Evolutionary conservation across 129 eudicot genomes (phyloP).

Genomic region (Saposhnikovia divaricata): DNA sequence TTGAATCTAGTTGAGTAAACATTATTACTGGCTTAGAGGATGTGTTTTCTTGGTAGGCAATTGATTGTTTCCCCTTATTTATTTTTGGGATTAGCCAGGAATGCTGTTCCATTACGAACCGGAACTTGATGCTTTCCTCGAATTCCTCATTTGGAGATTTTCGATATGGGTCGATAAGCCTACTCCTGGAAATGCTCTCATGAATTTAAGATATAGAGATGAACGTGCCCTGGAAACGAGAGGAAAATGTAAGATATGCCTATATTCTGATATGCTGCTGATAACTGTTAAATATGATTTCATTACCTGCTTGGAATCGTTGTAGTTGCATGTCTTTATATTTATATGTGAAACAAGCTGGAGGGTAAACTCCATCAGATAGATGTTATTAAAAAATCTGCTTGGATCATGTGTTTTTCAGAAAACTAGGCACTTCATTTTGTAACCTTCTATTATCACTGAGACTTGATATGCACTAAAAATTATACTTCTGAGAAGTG

Average conservation of each 20-base stretch:
- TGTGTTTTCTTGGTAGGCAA: slow-evolving; percentile 2
- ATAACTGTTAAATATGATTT: neutral
- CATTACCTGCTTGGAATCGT: neutral
- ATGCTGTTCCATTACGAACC: slow-evolving; percentile 92
- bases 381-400: neutral
- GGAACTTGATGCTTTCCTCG: slow-evolving; percentile 97
- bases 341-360: neutral
- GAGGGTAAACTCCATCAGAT: neutral
- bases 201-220: slow-evolving; percentile 95
- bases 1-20: neutral
- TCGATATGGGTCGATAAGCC: slow-evolving; percentile 99
- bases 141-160: slow-evolving; percentile 92
- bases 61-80: slow-evolving; percentile 31
- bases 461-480: neutral
- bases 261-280: slow-evolving; percentile 1
- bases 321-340: neutral
- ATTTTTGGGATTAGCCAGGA: slow-evolving; percentile 95
- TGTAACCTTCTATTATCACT: neutral
- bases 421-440: neutral
- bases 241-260: slow-evolving; percentile 60
- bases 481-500: neutral
- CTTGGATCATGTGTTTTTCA: neutral
- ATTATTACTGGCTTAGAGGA: neutral
- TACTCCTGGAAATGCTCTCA: slow-evolving; percentile 94
- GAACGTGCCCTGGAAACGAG: slow-evolving; percentile 67